Evolutionary conservation across 2,329 filamentous ascomycete species (phyloP), one percentile per base, ranked within the genome.

Genomic region (Leptographium galeiforme): DNA sequence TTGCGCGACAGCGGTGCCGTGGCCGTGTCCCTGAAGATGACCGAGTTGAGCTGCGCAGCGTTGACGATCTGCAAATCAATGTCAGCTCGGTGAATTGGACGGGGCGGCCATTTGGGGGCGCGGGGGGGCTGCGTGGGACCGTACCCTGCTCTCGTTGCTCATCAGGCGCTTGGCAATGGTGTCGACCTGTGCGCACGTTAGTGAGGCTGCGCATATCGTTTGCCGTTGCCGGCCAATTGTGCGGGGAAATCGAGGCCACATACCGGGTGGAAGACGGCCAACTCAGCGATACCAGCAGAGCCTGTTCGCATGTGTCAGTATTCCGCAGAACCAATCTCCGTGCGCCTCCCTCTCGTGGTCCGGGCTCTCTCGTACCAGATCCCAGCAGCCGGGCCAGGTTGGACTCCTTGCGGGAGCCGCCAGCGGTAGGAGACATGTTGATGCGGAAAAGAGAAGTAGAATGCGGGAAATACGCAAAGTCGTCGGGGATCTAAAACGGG

Each of bases 141-240:
- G 25, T 68, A 87, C 79, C 72, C 76, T 87, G 66, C 81, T 82
- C 69, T 95, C 85, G 72, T 98, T 96, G 81, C 89, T 96, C 93
- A 98, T 98, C 71, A 98, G 81, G 62, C 93, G 88, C 78, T 98
- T 98, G 59, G 93, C 91, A 64, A 94, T 96, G 50, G 93, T 98
- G 72, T 98, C 93, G 68, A 98, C 88, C 87, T 91, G 64, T 57
- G 38, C 46, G 47, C 25, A 8, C 61, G 65, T 62, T 61, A 60
- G 58, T 44, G 48, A 14, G 34, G 13, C n/a, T 11, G 40, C 13
- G 25, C 16, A 34, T 5, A n/a, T 1, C 6, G 6, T 13, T 11
- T 8, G n/a, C 40, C 16, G 12, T 14, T 6, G 6, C 12, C 44
- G 6, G 16, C 38, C 25, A 38, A 18, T 38, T 14, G 16, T 11